Conservation (phyloP, 2,329 filamentous ascomycete genomes). For the Diaporthe citrichinensis region DNA sequence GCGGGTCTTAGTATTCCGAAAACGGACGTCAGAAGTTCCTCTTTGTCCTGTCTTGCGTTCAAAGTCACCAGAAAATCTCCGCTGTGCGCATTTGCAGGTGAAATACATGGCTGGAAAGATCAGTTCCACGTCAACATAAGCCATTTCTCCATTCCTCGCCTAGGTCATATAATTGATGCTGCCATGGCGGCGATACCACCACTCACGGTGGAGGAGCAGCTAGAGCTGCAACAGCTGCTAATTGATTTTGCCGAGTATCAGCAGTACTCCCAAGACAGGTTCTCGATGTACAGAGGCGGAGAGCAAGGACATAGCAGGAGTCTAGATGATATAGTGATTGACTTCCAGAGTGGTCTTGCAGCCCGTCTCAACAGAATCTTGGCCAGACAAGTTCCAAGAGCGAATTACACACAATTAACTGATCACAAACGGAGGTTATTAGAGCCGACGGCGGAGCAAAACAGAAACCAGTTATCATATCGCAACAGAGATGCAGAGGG, state of each 20-base stretch:
- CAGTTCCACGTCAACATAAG: background rate
- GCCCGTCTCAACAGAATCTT: background rate
- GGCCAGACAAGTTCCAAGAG: background rate
- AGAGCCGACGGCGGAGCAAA: background rate
- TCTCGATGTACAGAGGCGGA: background rate
- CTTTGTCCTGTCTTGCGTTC: no score
- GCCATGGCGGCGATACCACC: background rate
- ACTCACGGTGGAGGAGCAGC: no score
- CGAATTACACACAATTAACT: background rate
- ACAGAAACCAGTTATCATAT: background rate
- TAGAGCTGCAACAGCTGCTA: no score
- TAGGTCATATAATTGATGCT: background rate
- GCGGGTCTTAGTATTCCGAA: no score
- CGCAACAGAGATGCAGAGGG: rapidly evolving
- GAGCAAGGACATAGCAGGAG: background rate
- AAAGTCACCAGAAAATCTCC: no score
- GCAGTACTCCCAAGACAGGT: background rate
- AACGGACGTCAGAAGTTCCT: no score
- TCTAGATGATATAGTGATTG: background rate
- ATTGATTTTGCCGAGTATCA: background rate
- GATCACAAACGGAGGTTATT: no score
- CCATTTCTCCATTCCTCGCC: background rate
- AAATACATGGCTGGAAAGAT: background rate
- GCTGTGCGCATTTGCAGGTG: background rate
- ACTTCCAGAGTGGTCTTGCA: background rate